A percentile compares a stretch with the other conserved stretches of the same genome.
Conservation (phyloP, 2,329 filamentous ascomycete species). For the Penicillium expansum region DNA sequence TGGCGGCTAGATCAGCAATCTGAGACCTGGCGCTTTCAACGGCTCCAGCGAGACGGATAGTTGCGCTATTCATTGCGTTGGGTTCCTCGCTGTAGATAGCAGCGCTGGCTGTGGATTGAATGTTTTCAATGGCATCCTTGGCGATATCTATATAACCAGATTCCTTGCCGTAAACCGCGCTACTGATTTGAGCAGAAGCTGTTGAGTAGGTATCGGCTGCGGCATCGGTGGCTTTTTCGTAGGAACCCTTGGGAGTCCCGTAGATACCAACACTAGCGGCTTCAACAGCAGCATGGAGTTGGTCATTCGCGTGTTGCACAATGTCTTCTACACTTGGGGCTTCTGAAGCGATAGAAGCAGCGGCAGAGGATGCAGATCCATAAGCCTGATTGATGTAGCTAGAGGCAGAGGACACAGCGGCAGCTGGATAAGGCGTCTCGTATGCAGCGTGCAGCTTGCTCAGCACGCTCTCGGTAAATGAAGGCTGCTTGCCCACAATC, state of each 20-base stretch:
- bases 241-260: constrained; percentile 53
- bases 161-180: constrained; percentile 56
- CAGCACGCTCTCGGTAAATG: constrained; percentile 78
- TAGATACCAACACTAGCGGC: constrained; percentile 59
- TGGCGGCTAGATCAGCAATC: constrained; percentile 33
- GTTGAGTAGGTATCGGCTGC: constrained; percentile 54
- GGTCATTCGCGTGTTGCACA: constrained; percentile 55
- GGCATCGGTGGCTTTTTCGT: constrained; percentile 55
- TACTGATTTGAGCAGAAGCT: constrained; percentile 50
- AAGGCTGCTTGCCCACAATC: constrained; percentile 71
- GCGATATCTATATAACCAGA: constrained; percentile 54
- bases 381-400: constrained; percentile 52
- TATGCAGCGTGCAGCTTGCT: constrained; percentile 69
- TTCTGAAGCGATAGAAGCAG: constrained; percentile 47
- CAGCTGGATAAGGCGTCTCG: constrained; percentile 54
- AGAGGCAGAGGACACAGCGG: constrained; percentile 48
- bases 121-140: constrained; percentile 52
- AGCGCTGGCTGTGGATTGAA: constrained; percentile 54
- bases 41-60: constrained; percentile 29
- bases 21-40: constrained; percentile 38
- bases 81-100: constrained; percentile 55
- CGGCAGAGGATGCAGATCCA: constrained; percentile 41
- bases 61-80: constrained; percentile 35
- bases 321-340: constrained; percentile 58
- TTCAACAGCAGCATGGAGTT: constrained; percentile 58